Conservation (phyloP, 2,329 filamentous ascomycete genomes). For the Epichloe uncinata region DNA sequence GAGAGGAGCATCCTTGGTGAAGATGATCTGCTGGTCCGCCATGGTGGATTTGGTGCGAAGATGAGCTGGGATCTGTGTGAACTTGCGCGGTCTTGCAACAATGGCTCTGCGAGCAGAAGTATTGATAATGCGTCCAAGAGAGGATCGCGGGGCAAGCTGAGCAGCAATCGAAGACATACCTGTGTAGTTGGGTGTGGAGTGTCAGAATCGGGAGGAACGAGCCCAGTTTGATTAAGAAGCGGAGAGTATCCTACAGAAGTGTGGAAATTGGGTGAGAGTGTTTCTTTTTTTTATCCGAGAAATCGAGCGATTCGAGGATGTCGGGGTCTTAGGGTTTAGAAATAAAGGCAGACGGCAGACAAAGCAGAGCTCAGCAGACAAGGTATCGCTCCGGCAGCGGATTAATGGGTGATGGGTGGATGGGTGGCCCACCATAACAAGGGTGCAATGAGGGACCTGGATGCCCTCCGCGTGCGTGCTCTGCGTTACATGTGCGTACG, state of each 20-base stretch:
- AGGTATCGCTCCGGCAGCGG: not conserved
- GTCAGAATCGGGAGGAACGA: not conserved
- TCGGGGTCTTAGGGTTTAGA: no score
- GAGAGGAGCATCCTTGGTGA: slow-evolving; percentile 45
- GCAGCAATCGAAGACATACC: slow-evolving; percentile 14
- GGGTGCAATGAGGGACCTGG: not conserved
- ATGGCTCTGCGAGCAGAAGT: slow-evolving; percentile 3
- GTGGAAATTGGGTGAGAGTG: not conserved
- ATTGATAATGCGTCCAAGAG: slow-evolving; percentile 1
- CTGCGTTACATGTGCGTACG: no score
- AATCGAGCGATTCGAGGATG: no score
- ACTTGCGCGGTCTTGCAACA: slow-evolving; percentile 9
- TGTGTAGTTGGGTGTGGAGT: slow-evolving; percentile 5
- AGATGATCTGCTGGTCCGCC: slow-evolving; percentile 36
- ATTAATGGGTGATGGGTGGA: not conserved
- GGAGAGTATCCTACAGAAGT: not conserved
- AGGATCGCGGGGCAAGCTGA: slow-evolving; percentile 8
- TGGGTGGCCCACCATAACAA: not conserved
- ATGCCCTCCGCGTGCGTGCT: not conserved
- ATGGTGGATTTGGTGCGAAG: slow-evolving; percentile 26
- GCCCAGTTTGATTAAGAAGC: not conserved
- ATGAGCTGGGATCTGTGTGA: slow-evolving; percentile 18
- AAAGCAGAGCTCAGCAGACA: not conserved
- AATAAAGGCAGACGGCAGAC: not conserved
- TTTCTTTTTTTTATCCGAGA: no score